Conservation (phyloP, 768 basidiomycete genomes). For the Rhodotorula kratochvilovae region DNA sequence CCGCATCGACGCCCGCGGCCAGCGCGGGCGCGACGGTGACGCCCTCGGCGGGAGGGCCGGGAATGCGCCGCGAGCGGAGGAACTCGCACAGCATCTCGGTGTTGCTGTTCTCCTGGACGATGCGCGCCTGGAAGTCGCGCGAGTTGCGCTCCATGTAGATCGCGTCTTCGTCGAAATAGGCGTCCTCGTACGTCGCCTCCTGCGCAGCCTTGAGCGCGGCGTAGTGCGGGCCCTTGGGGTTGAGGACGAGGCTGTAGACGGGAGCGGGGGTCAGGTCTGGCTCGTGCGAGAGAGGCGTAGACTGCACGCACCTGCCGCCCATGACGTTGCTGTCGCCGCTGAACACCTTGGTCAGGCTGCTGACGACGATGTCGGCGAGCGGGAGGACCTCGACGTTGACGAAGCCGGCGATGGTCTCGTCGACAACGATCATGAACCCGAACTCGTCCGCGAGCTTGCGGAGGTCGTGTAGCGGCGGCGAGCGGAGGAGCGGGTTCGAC, state of each 20-base stretch:
- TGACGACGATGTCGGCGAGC: conserved; percentile 81
- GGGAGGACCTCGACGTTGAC: conserved; percentile 85
- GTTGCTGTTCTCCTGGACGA: conserved; percentile 72
- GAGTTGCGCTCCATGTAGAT: conserved; percentile 98
- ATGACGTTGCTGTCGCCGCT: conserved; percentile 92
- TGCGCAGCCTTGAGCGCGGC: conserved; percentile 60
- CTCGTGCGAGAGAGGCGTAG: neutral
- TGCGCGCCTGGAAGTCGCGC: conserved; percentile 75
- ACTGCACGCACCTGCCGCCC: conserved; percentile 75
- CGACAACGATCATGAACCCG: conserved; percentile 79
- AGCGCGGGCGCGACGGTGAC: neutral
- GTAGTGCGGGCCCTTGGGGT: conserved; percentile 72
- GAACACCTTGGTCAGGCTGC: conserved; percentile 89
- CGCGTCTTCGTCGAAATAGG: conserved; percentile 84
- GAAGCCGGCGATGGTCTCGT: conserved; percentile 93
- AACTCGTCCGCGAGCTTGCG: conserved; percentile 78
- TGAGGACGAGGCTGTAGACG: conserved; percentile 68
- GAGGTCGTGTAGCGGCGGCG: conserved; percentile 68
- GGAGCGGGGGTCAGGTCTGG: neutral
- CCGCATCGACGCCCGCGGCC: conserved; percentile 11
- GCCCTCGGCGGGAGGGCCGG: conserved; percentile 18
- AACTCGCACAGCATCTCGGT: conserved; percentile 76
- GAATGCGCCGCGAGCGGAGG: conserved; percentile 57
- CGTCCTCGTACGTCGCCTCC: conserved; percentile 66
- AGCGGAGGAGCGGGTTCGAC: conserved; percentile 87